A percentile compares a stretch with the other conserved stretches of the same genome.
phyloP scores from a whole-genome alignment of 202 grass and related monocot genomes.

The Setaria italica region DNA sequence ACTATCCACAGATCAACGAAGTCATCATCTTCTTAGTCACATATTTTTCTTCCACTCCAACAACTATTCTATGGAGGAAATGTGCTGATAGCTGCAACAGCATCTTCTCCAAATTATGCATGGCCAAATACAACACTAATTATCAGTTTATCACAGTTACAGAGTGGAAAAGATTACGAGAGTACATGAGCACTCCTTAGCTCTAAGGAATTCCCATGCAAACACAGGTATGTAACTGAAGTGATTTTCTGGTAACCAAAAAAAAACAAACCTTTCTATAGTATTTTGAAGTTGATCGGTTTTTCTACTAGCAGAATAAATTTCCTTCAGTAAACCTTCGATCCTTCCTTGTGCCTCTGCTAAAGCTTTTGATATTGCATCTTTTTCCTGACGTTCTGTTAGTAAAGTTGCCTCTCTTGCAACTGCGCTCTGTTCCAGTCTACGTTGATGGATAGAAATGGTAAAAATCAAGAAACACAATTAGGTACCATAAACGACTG shows the following conservation, averaged over 20 bases:
- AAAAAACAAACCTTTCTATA: slow-evolving; percentile 71
- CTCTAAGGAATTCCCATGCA: slow-evolving; percentile 13
- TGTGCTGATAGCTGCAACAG: slow-evolving; percentile 28
- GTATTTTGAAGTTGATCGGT: slow-evolving; percentile 66
- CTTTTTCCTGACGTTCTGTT: slow-evolving; percentile 68
- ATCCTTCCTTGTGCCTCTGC: slow-evolving; percentile 66
- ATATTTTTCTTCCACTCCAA: no score
- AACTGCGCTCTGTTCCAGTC: slow-evolving; percentile 70
- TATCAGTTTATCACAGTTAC: slow-evolving; percentile 1
- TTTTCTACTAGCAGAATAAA: slow-evolving; percentile 67
- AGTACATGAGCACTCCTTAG: slow-evolving; percentile 7
- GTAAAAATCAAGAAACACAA: slow-evolving; percentile 48
- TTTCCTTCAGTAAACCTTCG: slow-evolving; percentile 66
- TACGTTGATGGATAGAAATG: slow-evolving; percentile 56
- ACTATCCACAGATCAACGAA: no score
- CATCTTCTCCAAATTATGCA: slow-evolving; percentile 20
- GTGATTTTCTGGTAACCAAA: slow-evolving; percentile 31
- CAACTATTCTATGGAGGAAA: not conserved
- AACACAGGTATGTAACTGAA: slow-evolving; percentile 44
- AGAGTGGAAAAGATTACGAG: slow-evolving; percentile 22
- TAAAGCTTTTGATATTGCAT: slow-evolving; percentile 59
- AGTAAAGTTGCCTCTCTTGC: slow-evolving; percentile 69
- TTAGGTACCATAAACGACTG: slow-evolving; percentile 42
- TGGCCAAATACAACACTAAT: slow-evolving; percentile 28
- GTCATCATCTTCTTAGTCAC: no score